These are phyloP conservation scores for Evernia prunastri DNA, from an alignment of 495 filamentous ascomycete genomes.

Conservation along the genomic window DNA sequence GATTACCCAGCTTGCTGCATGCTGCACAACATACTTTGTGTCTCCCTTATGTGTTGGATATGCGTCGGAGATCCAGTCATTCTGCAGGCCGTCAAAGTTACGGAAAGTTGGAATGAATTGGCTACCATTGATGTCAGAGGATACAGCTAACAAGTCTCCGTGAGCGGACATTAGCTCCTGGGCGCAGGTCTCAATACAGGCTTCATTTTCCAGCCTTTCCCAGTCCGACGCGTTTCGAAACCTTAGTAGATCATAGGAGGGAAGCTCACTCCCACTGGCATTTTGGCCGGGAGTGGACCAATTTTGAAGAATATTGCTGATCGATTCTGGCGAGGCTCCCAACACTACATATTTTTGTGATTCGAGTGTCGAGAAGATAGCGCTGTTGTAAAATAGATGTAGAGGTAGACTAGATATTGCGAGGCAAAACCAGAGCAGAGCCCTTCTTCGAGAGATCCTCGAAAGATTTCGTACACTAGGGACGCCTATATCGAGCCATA, in stretches of 20 bases:
- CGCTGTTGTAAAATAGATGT: conserved; percentile 26
- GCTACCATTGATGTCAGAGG: conserved; percentile 1
- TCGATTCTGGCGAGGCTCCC: neutral
- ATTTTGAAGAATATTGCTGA: neutral
- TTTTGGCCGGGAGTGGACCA: neutral
- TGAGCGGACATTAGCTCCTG: neutral
- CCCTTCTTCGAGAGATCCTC: neutral
- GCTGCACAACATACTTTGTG: neutral
- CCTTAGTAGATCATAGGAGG: conserved; percentile 8
- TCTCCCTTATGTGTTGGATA: no score
- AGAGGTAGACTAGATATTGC: conserved; percentile 12
- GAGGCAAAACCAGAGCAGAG: conserved; percentile 11
- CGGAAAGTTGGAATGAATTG: no score
- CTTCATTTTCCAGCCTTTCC: conserved; percentile 7
- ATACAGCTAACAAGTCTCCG: conserved; percentile 13
- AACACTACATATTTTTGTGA: conserved; percentile 28
- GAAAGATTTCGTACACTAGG: conserved; percentile 21
- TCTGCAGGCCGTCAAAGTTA: no score
- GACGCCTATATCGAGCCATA: conserved; percentile 29
- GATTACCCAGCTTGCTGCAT: conserved; percentile 9
- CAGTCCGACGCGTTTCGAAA: conserved; percentile 29
- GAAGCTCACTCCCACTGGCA: no score
- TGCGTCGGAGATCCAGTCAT: no score
- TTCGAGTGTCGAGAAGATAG: conserved; percentile 23
- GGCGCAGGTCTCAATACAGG: conserved; percentile 9